Base-by-base conservation (phyloP, 2,329 filamentous ascomycete species). In the Tolypocladium album region DNA sequence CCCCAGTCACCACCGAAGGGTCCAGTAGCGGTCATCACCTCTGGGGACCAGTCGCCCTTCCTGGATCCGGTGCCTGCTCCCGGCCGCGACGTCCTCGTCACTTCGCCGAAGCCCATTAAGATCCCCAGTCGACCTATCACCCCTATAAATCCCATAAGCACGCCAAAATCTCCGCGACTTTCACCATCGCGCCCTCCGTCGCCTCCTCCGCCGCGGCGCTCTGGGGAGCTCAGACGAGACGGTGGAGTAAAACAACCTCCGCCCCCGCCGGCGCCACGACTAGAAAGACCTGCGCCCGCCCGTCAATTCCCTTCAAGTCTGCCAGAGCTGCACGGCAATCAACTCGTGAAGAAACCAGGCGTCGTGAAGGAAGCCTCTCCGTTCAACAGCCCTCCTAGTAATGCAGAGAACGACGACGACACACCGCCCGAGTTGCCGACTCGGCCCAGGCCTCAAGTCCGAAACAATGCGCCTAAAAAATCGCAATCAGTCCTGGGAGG, bases 311-410 rank as follows among this genome's bases (percentile, higher is more conserved):
- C 63, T 13, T 52, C 59, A 2, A 56, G 60, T 6, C 24, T 62
- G n/a, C 58, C 67, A 13, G 62, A 67, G 17, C 13, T 61, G 2
- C 61, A 55, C 24, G 62, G 57, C 34, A 64, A 42, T 38, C 61
- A 58, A 36, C 45, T 61, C n/a, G 39, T 43, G 8, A 62, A 58
- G 2, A 69, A 61, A 57, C 56, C 63, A 7, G 63, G 63, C 12
- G 64, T 71, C 6, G 64, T 66, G 0, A 71, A 77, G 62, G 75
- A 78, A 68, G 69, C 86, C 0, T 96, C 93, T 1, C 92, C 93
- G 0, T 96, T 97, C 69, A 92, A 81, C 68, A 96, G 91, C 42
- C 92, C 92, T 22, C 91, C 92, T 65, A 93, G 88, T 31, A 31
- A 31, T 69, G 82, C 84, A 5, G 85, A 60, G 31, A 61, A 42